Evolutionary conservation across 441 rosid genomes (phyloP).

Genomic region (Macaranga tanarius): DNA sequence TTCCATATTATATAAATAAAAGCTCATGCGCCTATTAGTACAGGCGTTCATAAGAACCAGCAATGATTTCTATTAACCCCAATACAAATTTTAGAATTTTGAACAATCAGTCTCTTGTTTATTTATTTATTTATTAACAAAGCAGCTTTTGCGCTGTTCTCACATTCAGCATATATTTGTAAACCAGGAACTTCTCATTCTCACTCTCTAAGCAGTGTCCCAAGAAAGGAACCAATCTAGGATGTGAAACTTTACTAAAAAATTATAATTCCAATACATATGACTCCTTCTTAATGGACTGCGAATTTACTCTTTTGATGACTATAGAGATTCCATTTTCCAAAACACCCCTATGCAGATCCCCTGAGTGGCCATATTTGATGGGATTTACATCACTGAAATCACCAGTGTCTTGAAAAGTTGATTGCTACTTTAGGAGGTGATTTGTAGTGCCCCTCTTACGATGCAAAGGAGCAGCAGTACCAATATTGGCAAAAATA

Average conservation of each 20-base stretch:
- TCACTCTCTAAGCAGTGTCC: conserved; percentile 87
- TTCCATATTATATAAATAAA: background rate
- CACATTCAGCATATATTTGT: conserved; percentile 83
- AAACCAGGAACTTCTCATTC: conserved; percentile 73
- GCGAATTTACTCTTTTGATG: conserved; percentile 63
- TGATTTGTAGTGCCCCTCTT: conserved; percentile 38
- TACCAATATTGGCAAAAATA: conserved; percentile 24
- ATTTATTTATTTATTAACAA: no score
- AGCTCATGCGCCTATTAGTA: conserved; percentile 5
- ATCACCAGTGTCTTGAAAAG: conserved; percentile 63
- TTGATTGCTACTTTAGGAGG: conserved; percentile 46
- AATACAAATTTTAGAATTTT: no score
- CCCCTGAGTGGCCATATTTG: conserved; percentile 92
- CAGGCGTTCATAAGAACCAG: conserved; percentile 3
- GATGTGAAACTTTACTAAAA: conserved; percentile 64
- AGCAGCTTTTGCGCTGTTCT: no score
- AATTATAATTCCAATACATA: conserved; percentile 66
- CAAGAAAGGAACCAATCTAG: conserved; percentile 73
- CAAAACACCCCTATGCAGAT: conserved; percentile 61
- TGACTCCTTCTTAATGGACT: conserved; percentile 48
- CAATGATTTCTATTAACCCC: conserved; percentile 13
- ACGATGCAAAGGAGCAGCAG: conserved; percentile 41
- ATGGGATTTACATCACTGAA: conserved; percentile 69
- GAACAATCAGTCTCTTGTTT: no score
- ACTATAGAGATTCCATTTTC: conserved; percentile 59